phyloP scores from a whole-genome alignment of 1,139 yeast genomes.

The Magnusiomyces tetraspermus region DNA sequence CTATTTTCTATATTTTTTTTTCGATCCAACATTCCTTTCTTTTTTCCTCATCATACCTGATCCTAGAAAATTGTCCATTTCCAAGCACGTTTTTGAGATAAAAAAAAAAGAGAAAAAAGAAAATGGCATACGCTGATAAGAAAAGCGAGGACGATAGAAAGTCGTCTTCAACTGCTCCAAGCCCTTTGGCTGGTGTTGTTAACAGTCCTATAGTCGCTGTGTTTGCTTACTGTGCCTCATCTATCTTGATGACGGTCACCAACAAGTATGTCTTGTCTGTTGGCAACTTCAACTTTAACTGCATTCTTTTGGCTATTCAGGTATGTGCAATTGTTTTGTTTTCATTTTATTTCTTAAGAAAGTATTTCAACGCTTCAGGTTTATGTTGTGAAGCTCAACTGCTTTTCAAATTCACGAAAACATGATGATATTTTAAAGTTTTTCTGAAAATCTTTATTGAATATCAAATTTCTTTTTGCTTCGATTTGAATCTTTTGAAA shows the following conservation, averaged over 20 bases:
- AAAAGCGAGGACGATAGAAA: conserved; percentile 13
- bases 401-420: too few species aligned
- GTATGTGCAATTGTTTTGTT: conserved; percentile 15
- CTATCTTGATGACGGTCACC: conserved; percentile 95
- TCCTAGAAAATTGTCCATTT: background rate
- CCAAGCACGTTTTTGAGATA: background rate
- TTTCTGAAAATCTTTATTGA: too few species aligned
- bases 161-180: conserved; percentile 2
- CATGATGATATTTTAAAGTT: too few species aligned
- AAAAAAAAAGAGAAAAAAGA: background rate
- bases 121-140: conserved; percentile 12
- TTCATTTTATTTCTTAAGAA: background rate
- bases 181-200: conserved; percentile 21
- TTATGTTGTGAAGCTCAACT: too few species aligned
- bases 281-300: conserved; percentile 76
- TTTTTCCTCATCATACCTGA: background rate
- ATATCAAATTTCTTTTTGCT: too few species aligned
- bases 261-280: conserved; percentile 90
- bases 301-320: conserved; percentile 55
- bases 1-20: too few species aligned
- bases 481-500: too few species aligned
- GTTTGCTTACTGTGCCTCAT: conserved; percentile 78
- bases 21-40: background rate
- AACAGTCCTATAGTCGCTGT: conserved; percentile 86
- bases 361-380: background rate